phyloP scores from a whole-genome alignment of 345 rosid genomes.

The Citrus maxima region DNA sequence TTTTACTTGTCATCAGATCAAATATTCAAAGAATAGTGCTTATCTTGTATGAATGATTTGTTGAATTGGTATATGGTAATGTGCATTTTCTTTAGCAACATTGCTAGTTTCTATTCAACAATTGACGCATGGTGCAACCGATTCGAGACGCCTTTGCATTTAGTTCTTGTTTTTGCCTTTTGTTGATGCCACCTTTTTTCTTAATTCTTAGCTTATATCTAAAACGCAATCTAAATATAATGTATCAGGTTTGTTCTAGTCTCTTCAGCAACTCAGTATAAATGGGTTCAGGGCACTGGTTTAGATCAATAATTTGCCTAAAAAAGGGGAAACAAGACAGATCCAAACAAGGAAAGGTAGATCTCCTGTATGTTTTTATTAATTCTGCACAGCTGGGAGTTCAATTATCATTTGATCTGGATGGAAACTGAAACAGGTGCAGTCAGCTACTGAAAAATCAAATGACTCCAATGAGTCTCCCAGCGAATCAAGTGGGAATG shows the following conservation, averaged over 20 bases:
- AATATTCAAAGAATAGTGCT: too few species aligned
- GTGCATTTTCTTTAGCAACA: not conserved
- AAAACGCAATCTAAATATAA: not conserved
- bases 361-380: not conserved
- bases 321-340: conserved; percentile 38
- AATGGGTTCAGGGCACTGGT: conserved; percentile 65
- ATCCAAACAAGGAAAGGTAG: conserved; percentile 49
- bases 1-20: not conserved
- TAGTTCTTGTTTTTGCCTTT: not conserved
- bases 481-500: conserved; percentile 16
- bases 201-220: not conserved
- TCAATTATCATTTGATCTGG: not conserved
- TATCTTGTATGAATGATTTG: too few species aligned
- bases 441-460: conserved; percentile 36
- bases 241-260: conserved; percentile 8
- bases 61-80: too few species aligned
- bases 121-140: not conserved
- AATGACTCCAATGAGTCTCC: conserved; percentile 29
- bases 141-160: too few species aligned
- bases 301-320: conserved; percentile 36
- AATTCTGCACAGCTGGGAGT: not conserved
- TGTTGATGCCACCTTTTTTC: not conserved
- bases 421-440: conserved; percentile 26
- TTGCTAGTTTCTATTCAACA: not conserved
- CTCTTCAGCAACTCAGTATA: conserved; percentile 9